These are phyloP conservation scores for Penicillium manginii DNA, from an alignment of 495 filamentous ascomycete genomes.

Conservation along the genomic window DNA sequence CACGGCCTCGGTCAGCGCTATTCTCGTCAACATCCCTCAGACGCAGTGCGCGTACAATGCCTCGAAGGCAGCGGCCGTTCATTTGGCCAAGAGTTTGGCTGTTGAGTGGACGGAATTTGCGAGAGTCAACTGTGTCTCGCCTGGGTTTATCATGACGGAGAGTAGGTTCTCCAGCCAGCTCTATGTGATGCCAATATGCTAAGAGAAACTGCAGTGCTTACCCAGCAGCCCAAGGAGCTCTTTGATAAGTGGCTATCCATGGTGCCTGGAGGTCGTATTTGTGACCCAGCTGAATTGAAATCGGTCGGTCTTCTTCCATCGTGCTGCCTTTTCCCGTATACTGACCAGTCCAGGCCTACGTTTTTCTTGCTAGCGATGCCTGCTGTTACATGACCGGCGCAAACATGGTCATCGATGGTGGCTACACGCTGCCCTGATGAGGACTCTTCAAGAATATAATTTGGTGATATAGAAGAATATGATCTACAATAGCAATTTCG, in stretches of 20 bases:
- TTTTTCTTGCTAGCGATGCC: slow-evolving; percentile 75
- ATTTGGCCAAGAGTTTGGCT: slow-evolving; percentile 55
- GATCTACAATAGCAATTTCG: too few relatives aligned
- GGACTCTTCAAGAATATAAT: neutral
- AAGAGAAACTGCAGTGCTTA: slow-evolving; percentile 11
- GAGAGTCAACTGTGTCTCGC: slow-evolving; percentile 66
- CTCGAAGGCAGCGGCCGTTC: slow-evolving; percentile 24
- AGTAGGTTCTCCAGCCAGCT: neutral
- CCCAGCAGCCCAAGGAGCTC: slow-evolving; percentile 39
- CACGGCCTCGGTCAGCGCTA: slow-evolving; percentile 30
- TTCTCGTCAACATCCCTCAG: slow-evolving; percentile 31
- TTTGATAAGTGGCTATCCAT: slow-evolving; percentile 75
- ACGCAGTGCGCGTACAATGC: slow-evolving; percentile 28
- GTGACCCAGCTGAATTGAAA: slow-evolving; percentile 73
- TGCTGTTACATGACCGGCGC: slow-evolving; percentile 72
- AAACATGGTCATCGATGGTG: slow-evolving; percentile 25
- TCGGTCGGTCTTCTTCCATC: slow-evolving; percentile 42
- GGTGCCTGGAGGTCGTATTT: slow-evolving; percentile 71
- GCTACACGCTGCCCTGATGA: slow-evolving; percentile 21
- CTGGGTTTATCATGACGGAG: slow-evolving; percentile 59
- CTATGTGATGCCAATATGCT: neutral
- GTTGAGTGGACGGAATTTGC: slow-evolving; percentile 72
- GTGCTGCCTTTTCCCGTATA: neutral
- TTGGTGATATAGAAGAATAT: neutral
- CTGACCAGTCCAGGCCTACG: slow-evolving; percentile 26